Evolutionary conservation across 208 protist species (phyloP), one percentile per base, ranked within the genome.

Genomic region (Leishmania major): DNA sequence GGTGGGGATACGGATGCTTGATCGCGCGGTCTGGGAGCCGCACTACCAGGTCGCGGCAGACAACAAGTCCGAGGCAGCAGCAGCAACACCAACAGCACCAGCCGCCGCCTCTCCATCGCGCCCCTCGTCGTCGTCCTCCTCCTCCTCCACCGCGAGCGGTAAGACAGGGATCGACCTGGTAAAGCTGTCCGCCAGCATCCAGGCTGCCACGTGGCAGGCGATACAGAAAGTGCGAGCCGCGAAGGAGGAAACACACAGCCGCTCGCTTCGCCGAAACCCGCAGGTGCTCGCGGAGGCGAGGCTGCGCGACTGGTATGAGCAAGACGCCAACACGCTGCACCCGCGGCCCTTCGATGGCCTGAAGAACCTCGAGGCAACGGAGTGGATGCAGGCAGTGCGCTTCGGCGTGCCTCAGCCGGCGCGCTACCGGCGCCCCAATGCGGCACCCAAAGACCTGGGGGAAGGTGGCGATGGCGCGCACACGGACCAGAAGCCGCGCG

Each of bases 341-440:
- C 94, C 94, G 8, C 84, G 87, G 1, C 85, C 91, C 0, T 92
- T 83, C 43, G 86, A 95, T 55, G 92, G 86, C 15, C 79, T 96
- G 8, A 90, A 86, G 75, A 70, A 89, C 40, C 88, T 96, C 55
- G 53, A 81, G 31, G 92, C 88, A 7, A 96, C 94, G 55, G 87
- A 89, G 80, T 95, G 93, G 91, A 94, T 97, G 92, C 90, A 95
- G 84, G 89, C 87, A 10, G 90, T 95, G 70, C 90, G 91, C 49
- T 94, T 91, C 80, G 93, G 92, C 60, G 85, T 90, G 40, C 69
- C 81, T 25, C 80, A 88, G 80, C 80, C 84, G 15, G 71, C 37
- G 19, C 82, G 80, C 19, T 82, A 79, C 40, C 75, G 84, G 2
- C 15, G 60, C n/a, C 5, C 51, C 35, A 22, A 10, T 31, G 70